phyloP scores from a whole-genome alignment of 2,329 filamentous ascomycete species.

The Verticillium nubilum region DNA sequence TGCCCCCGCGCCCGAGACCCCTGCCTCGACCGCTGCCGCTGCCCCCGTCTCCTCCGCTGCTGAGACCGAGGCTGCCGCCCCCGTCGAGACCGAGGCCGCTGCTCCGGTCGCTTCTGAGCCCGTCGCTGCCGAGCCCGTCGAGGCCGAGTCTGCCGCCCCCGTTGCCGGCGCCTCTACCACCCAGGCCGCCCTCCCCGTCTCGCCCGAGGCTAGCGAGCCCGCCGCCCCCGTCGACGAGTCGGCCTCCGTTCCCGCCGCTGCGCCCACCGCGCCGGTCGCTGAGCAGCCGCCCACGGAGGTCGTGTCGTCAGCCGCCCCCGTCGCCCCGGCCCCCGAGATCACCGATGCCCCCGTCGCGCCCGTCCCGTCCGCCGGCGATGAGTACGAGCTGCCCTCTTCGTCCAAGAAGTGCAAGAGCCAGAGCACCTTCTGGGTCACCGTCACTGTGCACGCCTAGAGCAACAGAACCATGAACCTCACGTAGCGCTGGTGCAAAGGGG shows the following conservation, averaged over 20 bases:
- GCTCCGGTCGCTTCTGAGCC: background rate
- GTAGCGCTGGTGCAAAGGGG: background rate
- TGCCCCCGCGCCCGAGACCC: slow-evolving; percentile 38
- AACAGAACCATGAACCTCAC: background rate
- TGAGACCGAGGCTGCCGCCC: background rate
- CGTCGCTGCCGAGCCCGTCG: background rate
- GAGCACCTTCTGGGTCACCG: background rate
- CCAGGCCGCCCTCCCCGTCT: background rate
- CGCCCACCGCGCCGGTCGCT: background rate
- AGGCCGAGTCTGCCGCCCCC: background rate
- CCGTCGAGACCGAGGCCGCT: background rate
- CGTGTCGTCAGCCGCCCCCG: background rate
- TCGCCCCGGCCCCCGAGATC: background rate
- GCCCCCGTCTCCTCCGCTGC: slow-evolving; percentile 1
- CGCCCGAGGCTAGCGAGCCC: background rate
- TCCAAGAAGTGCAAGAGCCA: background rate
- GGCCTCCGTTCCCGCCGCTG: background rate
- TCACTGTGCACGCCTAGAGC: background rate
- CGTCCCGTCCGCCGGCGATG: background rate
- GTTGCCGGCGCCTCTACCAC: background rate
- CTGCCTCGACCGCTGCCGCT: slow-evolving; percentile 1
- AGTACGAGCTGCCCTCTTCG: background rate
- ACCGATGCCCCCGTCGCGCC: background rate
- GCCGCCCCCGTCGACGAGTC: background rate
- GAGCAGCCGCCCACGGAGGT: background rate